These are phyloP conservation scores for Tuber magnatum DNA, from an alignment of 495 filamentous ascomycete species.

Conservation along the genomic window DNA sequence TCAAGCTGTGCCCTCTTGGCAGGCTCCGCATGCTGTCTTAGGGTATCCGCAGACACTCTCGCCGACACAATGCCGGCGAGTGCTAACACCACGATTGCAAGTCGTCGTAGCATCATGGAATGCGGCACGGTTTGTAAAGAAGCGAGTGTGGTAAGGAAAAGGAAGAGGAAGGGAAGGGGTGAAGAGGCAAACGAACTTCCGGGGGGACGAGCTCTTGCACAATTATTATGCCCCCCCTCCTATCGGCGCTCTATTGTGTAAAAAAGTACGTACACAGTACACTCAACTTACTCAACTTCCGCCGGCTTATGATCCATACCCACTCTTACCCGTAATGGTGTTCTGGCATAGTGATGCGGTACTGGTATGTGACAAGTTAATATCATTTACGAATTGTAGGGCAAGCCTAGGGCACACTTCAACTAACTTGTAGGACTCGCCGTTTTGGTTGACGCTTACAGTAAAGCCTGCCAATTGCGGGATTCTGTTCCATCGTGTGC, in stretches of 20 bases:
- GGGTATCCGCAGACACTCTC: conserved; percentile 11
- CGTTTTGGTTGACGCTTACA: not conserved
- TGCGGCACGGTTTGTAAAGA: not conserved
- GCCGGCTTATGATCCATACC: not conserved
- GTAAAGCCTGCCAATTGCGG: not conserved
- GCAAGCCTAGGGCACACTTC: not conserved
- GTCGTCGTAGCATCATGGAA: not conserved
- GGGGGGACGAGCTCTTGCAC: not conserved
- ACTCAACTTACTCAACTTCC: not conserved
- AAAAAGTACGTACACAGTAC: not conserved
- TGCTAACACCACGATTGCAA: not conserved
- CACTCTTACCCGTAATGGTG: not conserved
- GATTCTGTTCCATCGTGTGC: not conserved
- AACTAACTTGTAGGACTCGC: not conserved
- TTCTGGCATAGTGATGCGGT: not conserved
- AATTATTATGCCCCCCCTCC: not conserved
- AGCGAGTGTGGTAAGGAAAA: not conserved
- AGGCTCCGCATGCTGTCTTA: conserved; percentile 7
- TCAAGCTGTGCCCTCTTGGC: not conserved
- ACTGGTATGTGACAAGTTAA: not conserved
- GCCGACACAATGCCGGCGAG: not conserved
- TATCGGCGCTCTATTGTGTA: not conserved
- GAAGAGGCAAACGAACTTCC: not conserved
- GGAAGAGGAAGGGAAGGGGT: not conserved
- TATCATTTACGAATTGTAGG: not conserved